Percentiles rank a stretch among this genome's conserved stretches.
phyloP scores from a whole-genome alignment of 2,329 filamentous ascomycete genomes.

The Aspergillus sp. region DNA sequence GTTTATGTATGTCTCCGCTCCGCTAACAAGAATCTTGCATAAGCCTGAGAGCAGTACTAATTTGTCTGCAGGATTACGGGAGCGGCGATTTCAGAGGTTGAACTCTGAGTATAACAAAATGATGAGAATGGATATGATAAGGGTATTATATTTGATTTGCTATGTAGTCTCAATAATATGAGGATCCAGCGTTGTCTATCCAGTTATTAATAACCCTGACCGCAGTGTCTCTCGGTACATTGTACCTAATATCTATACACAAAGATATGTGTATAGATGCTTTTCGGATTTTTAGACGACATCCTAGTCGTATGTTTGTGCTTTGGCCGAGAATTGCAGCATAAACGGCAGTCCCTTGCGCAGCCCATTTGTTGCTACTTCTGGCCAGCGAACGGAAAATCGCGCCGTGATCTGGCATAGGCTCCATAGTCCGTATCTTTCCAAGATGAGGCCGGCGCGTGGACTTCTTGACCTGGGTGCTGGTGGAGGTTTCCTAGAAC shows the following conservation, averaged over 20 bases:
- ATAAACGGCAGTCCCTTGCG: not conserved
- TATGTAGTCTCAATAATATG: conserved; percentile 11
- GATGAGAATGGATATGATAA: not conserved
- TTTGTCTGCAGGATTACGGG: conserved; percentile 33
- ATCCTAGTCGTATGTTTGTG: not conserved
- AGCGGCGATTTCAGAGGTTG: conserved; percentile 36
- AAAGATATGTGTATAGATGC: not conserved
- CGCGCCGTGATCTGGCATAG: not conserved
- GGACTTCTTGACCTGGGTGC: not conserved
- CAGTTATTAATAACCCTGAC: not conserved
- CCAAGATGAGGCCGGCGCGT: not conserved
- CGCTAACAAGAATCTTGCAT: not conserved
- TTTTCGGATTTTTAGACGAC: not conserved
- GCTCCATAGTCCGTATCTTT: not conserved
- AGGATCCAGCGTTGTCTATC: not conserved
- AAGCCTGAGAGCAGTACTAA: conserved; percentile 16
- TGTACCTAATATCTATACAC: not conserved
- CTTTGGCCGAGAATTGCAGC: not conserved
- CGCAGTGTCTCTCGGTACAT: not conserved
- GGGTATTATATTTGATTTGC: not conserved
- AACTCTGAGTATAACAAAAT: conserved; percentile 20
- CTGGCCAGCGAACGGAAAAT: not conserved
- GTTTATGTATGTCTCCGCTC: conserved; percentile 36
- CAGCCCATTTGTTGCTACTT: not conserved
- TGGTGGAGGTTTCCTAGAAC: not conserved